These are phyloP conservation scores for Aspergillus mulundensis DNA, from an alignment of 495 filamentous ascomycete species.

Conservation along the genomic window DNA sequence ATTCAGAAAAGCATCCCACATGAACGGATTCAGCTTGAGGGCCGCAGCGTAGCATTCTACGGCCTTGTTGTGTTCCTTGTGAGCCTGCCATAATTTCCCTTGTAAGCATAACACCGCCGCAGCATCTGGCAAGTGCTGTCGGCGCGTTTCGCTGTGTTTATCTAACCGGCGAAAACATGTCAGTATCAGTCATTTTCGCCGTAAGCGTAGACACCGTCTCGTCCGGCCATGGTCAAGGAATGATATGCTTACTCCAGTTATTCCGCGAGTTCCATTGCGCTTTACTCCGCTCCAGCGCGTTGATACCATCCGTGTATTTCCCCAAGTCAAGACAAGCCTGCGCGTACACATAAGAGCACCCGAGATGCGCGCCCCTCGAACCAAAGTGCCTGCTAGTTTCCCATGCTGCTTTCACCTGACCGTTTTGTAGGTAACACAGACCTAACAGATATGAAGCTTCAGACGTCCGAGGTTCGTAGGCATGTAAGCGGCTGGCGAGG, in stretches of 20 bases:
- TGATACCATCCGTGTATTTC: conserved; percentile 72
- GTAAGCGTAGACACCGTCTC: background rate
- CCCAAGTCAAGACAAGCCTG: conserved; percentile 80
- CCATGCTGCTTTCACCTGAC: conserved; percentile 69
- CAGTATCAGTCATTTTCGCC: background rate
- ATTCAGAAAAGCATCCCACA: conserved; percentile 95
- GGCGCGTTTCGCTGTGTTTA: conserved; percentile 63
- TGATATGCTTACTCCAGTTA: conserved; percentile 57
- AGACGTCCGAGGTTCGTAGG: conserved; percentile 70
- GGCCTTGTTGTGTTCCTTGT: conserved; percentile 76
- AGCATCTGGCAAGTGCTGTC: conserved; percentile 71
- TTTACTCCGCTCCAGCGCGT: conserved; percentile 71
- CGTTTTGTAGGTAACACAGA: conserved; percentile 76
- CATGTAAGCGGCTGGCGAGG: conserved; percentile 78
- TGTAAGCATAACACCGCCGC: conserved; percentile 75
- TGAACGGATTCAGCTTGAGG: conserved; percentile 87
- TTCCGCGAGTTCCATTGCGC: conserved; percentile 66
- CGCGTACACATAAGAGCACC: conserved; percentile 88
- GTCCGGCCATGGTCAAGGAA: background rate
- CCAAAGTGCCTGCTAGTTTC: conserved; percentile 64
- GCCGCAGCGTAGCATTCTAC: conserved; percentile 81
- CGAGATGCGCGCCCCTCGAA: conserved; percentile 66
- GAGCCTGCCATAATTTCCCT: conserved; percentile 79
- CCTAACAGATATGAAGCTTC: conserved; percentile 82
- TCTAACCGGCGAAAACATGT: conserved; percentile 36